Percentiles rank a stretch among this genome's conserved stretches.
Conservation (phyloP, 139 green algal genomes). For the Spirogloea muscicola region DNA sequence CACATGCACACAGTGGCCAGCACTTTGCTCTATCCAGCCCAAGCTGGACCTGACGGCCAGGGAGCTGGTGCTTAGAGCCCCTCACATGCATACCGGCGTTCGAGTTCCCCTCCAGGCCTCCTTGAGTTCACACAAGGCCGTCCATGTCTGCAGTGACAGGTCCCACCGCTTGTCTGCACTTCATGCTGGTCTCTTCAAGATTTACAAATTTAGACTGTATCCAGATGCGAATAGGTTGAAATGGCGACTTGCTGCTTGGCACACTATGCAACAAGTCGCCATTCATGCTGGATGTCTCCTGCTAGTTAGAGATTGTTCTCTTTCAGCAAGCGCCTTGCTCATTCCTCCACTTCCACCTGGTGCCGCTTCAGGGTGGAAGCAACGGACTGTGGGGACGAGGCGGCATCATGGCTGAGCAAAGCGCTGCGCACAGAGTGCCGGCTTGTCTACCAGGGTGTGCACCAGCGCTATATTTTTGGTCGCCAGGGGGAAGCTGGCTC, state of each 20-base stretch:
- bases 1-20: no score
- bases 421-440: constrained; percentile 66
- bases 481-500: neutral
- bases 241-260: no score
- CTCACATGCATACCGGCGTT: neutral
- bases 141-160: no score
- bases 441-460: constrained; percentile 60
- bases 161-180: no score
- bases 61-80: neutral
- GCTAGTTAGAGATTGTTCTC: neutral
- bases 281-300: no score
- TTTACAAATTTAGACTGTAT: no score
- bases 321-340: no score
- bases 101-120: no score
- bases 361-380: neutral
- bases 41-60: constrained; percentile 53
- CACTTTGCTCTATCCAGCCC: constrained; percentile 60
- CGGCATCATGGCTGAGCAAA: constrained; percentile 59
- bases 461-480: neutral
- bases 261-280: no score
- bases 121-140: no score
- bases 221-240: no score
- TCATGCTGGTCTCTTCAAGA: no score
- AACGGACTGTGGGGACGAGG: constrained; percentile 15
- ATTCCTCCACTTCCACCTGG: neutral